These are phyloP conservation scores for Flaveria sonorensis DNA, from an alignment of 129 eudicot species.

Conservation along the genomic window DNA sequence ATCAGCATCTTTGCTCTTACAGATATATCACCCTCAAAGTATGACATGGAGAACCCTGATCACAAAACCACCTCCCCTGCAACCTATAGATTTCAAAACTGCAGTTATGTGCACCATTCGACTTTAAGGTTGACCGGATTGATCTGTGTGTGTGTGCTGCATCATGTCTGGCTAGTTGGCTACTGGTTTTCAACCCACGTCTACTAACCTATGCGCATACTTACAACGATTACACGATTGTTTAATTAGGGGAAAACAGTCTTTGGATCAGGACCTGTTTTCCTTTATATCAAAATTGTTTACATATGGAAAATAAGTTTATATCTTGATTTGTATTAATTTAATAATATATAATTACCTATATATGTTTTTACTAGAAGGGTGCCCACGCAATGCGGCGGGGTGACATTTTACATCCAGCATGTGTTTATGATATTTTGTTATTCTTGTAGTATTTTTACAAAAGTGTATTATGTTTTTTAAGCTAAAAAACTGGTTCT, in stretches of 20 bases:
- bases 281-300: slow-evolving; percentile 20
- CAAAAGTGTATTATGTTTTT: too few species aligned
- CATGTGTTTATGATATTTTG: too few species aligned
- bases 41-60: slow-evolving; percentile 75
- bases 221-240: slow-evolving; percentile 9
- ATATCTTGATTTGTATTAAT: slow-evolving; percentile 21
- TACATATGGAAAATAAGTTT: slow-evolving; percentile 3
- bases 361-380: slow-evolving; percentile 7
- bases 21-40: slow-evolving; percentile 72
- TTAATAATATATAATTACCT: background rate
- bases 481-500: too few species aligned
- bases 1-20: slow-evolving; percentile 60
- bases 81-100: slow-evolving; percentile 72
- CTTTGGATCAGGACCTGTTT: slow-evolving; percentile 15
- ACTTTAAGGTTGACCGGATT: slow-evolving; percentile 43
- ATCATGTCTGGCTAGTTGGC: background rate
- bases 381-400: too few species aligned
- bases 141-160: slow-evolving; percentile 25
- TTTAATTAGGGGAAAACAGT: background rate
- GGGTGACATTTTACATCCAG: too few species aligned
- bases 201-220: slow-evolving; percentile 13
- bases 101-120: slow-evolving; percentile 75
- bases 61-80: slow-evolving; percentile 66
- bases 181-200: slow-evolving; percentile 12
- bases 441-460: too few species aligned